These are phyloP conservation scores for Artemisia argyi DNA, from an alignment of 129 eudicot genomes.

Conservation along the genomic window DNA sequence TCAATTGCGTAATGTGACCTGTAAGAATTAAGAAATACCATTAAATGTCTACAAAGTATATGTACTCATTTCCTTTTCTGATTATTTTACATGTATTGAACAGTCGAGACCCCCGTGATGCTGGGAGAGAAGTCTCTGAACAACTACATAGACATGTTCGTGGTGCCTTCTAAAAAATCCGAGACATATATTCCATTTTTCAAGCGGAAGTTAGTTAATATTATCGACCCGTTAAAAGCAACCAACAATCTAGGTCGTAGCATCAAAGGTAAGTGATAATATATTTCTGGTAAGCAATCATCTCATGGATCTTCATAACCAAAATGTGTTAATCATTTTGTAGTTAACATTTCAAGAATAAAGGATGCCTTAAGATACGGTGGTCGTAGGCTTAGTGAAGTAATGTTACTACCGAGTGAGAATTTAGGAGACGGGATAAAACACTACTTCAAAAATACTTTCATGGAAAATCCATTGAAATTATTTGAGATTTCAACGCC, in stretches of 20 bases:
- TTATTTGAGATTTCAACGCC: no score
- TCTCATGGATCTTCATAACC: not conserved
- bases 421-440: no score
- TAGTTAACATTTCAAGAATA: no score
- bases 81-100: conserved; percentile 11
- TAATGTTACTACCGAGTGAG: no score
- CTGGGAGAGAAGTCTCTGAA: conserved; percentile 40
- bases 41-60: no score
- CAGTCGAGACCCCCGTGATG: conserved; percentile 53
- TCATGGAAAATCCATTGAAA: no score
- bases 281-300: conserved; percentile 1
- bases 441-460: no score
- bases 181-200: conserved; percentile 40
- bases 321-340: not conserved
- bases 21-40: conserved; percentile 38
- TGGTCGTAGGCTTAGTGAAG: no score
- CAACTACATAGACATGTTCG: conserved; percentile 47
- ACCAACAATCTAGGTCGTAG: conserved; percentile 94
- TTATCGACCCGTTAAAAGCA: conserved; percentile 78
- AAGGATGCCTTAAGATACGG: no score
- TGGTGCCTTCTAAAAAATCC: conserved; percentile 34
- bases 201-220: conserved; percentile 58
- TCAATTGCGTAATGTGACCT: conserved; percentile 54
- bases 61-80: conserved; percentile 6
- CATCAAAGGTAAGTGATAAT: conserved; percentile 50